Evolutionary conservation across 2,329 filamentous ascomycete genomes (phyloP), one percentile per base, ranked within the genome.

Genomic region (Daldinia sp.): DNA sequence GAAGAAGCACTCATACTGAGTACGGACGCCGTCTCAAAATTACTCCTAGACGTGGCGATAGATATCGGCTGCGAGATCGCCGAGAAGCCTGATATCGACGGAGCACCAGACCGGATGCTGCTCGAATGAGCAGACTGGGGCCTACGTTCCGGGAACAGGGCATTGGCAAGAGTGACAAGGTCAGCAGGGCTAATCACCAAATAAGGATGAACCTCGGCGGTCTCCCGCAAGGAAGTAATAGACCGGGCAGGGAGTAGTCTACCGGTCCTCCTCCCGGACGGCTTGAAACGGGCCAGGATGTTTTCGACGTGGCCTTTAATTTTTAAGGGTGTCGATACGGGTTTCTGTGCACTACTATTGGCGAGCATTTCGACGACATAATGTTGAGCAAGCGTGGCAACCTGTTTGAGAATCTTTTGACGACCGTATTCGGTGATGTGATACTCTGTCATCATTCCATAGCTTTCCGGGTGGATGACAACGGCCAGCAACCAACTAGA

Each of bases 391-490:
- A 90, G 88, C 74, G 91, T 87, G 57, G 91, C 93, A 58, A 97
- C 90, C 74, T 94, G 90, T 71, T 89, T 89, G 58, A 91, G 80
- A 58, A 91, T 90, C 76, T 89, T 94, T 72, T 96, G 91, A 41
- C 95, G 87, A 39, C 93, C 93, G 77, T 94, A 93, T 70, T 96
- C 92, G 50, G 91, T 94, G 71, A 98, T 93, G 78, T 97, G 92
- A 76, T 96, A 94, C 71, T 96, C 92, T 58, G 92, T 86, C 81
- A 98, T 89, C 80, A 91, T 87, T 56, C 87, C 86, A 69, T 87
- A 84, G 53, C 84, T 93, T 84, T 99, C 95, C 9, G 95, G 95
- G 72, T 95, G 91, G 48, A 93, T 91, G 72, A 98, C 87, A 54
- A 93, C 90, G 70, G 91, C 90, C 47, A 92, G 85, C 32, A 98